Evolutionary conservation across 2,329 filamentous ascomycete genomes (phyloP), one percentile per base, ranked within the genome.

Genomic region (Zalaria obscura): DNA sequence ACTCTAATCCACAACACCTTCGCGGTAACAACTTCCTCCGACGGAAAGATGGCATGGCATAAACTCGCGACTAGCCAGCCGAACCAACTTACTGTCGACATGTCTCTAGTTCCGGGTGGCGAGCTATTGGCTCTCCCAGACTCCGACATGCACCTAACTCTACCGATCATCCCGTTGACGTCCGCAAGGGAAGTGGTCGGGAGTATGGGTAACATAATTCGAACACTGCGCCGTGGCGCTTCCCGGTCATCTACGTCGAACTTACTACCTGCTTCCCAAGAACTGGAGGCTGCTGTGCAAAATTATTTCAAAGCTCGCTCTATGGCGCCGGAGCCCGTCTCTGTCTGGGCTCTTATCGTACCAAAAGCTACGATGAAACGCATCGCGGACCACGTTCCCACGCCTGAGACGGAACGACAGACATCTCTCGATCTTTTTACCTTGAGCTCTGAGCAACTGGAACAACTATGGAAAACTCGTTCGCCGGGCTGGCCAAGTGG

Each of bases 201-300:
- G 32, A 76, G 77, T 31, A 75, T 88, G 52, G 85, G 85, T 3
- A 93, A 93, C 58, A 89, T 93, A 42, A 66, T 91, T 25, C 75
- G 80, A 28, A 72, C 74, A 35, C 55, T 88, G 6, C 64, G 73
- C 10, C 61, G 45, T 25, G 28, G 39, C 29, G 37, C 71, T 11
- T 50, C 50, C 8, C 50, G 56, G 25, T 34, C 26, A 10, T 25
- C 11, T 34, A 35, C 27, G 27, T 31, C 38, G 26, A 25, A 33
- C 11, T 41, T 33, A 6, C 62, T 70, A 0, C 77, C 80, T 8
- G 83, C 83, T 3, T 87, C 82, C 1, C 68, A 71, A 27, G 83
- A 89, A 55, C 66, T 89, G 1, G 84, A 91, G 55, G 56, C 56
- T 11, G 67, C 72, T 4, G 77, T 89, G 2, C 72, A 75, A 4